Evolutionary conservation across 2,329 filamentous ascomycete species (phyloP), one percentile per base, ranked within the genome.

Genomic region (Ophiostoma tasmaniense): DNA sequence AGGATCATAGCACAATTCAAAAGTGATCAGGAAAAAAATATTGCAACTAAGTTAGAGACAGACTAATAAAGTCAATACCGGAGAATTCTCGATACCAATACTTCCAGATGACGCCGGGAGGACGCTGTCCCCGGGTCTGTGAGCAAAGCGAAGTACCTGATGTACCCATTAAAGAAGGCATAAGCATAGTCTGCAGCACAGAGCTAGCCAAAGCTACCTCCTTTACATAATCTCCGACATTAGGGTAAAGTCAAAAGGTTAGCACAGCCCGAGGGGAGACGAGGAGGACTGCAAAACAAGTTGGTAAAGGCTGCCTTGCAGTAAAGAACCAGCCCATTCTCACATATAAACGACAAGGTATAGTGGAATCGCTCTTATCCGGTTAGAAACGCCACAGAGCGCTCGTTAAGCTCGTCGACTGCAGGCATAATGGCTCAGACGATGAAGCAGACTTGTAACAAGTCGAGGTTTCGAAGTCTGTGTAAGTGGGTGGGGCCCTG

Each of bases 391-490:
- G 50, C 25, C 33, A 55, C n/a, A 55, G 10, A 55, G 50, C 17
- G 50, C 22, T 33, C 33, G 33, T 33, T 6, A 33, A n/a, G n/a
- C 20, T 13, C 8, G n/a, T 22, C 50, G 10, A 8, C 6, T 22
- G 17, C n/a, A 4, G 3, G 50, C 50, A 55, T 55, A 25, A 55
- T 25, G 50, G 45, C 45, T 3, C 1, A 4, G 50, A 45, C 17
- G 50, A 64, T 64, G 61, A 64, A 64, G 61, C 61, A 64, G 20
- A 35, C 61, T 64, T 64, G 61, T 37, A 30, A 64, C 61, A 64
- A n/a, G 30, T 64, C 8, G 17, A 22, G 33, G 61, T 64, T 64
- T 64, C 61, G 61, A n/a, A n/a, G 30, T 64, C 28, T 22, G 61
- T 64, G 61, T 64, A 64, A 64, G 61, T 64, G 61, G 14, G 61